phyloP scores from a whole-genome alignment of 768 basidiomycete genomes.

The Tulasnella sp. region DNA sequence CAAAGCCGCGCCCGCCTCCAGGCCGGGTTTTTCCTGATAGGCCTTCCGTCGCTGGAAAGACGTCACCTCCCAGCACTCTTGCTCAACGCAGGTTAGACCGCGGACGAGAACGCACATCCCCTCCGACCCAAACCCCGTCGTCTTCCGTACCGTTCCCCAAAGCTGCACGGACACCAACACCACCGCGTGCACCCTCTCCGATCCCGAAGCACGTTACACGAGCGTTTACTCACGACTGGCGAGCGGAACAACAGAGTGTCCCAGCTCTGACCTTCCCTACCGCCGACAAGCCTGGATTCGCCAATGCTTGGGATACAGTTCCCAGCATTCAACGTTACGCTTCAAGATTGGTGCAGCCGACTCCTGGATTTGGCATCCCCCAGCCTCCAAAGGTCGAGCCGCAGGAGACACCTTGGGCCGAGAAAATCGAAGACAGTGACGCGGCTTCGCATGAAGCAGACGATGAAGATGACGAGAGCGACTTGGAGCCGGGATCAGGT shows the following conservation, averaged over 20 bases:
- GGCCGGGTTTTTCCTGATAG: conserved; percentile 64
- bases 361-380: conserved; percentile 11
- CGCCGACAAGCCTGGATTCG: conserved; percentile 52
- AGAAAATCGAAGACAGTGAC: conserved; percentile 44
- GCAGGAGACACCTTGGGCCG: conserved; percentile 35
- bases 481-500: conserved; percentile 45
- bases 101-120: conserved; percentile 23
- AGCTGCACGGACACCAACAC: background rate
- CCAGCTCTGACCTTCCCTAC: conserved; percentile 20
- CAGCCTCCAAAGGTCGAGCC: conserved; percentile 6
- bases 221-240: conserved; percentile 18
- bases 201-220: background rate
- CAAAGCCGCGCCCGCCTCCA: conserved; percentile 61
- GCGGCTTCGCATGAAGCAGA: conserved; percentile 35
- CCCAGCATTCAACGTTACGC: conserved; percentile 79
- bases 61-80: conserved; percentile 38
- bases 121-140: conserved; percentile 31
- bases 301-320: conserved; percentile 81
- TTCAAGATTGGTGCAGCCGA: conserved; percentile 44
- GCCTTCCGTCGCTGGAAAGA: conserved; percentile 37
- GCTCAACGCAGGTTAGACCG: conserved; percentile 31
- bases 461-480: conserved; percentile 35
- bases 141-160: conserved; percentile 2
- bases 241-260: background rate
- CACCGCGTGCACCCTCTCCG: background rate